Conservation (phyloP, 345 rosid species). For the Eucalyptus regnans region DNA sequence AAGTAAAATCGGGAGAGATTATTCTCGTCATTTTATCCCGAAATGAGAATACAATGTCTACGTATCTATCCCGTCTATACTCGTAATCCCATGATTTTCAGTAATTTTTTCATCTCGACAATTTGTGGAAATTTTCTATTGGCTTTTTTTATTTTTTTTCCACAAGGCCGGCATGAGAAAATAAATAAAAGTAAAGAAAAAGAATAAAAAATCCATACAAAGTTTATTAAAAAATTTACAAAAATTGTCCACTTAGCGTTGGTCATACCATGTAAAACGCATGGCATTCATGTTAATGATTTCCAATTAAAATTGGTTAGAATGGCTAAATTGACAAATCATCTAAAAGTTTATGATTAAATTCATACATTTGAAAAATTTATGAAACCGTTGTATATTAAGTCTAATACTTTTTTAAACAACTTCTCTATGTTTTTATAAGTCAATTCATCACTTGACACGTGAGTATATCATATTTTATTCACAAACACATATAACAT, state of each 20-base stretch:
- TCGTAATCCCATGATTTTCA: not conserved
- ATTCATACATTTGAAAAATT: too few species aligned
- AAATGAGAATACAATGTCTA: not conserved
- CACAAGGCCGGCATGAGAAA: not conserved
- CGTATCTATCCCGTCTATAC: not conserved
- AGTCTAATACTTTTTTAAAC: not conserved
- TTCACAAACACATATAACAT: not conserved
- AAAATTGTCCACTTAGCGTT: accelerated
- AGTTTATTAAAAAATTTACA: not conserved
- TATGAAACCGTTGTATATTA: accelerated
- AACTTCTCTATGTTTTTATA: not conserved
- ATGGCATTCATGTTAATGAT: accelerated
- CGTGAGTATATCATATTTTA: not conserved
- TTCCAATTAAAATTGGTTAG: accelerated
- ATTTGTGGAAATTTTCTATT: not conserved
- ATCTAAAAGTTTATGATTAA: accelerated
- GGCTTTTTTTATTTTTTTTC: too few species aligned
- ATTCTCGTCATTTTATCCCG: not conserved
- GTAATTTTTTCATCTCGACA: not conserved
- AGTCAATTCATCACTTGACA: not conserved
- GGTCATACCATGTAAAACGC: accelerated
- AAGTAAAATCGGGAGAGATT: not conserved
- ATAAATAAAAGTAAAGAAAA: too few species aligned
- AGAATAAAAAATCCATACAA: not conserved
- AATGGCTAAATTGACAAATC: not conserved